phyloP scores from a whole-genome alignment of 306 rosid genomes.

The Cucurbita pepo region DNA sequence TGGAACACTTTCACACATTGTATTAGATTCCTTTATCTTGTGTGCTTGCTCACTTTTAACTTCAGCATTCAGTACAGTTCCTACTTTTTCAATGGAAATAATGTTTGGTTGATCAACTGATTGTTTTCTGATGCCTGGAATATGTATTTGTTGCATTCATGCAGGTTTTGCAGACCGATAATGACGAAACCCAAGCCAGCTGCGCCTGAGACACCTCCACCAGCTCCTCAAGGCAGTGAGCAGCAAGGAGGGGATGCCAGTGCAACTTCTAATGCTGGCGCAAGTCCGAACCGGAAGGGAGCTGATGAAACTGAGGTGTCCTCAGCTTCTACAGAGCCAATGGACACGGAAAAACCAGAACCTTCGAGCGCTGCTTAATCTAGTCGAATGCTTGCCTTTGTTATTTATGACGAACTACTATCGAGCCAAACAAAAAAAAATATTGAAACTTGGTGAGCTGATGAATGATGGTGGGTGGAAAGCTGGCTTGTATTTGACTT shows the following conservation, averaged over 20 bases:
- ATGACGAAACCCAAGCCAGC: conserved; percentile 81
- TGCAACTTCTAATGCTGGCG: conserved; percentile 3
- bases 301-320: conserved; percentile 31
- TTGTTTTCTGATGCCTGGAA: too few species aligned
- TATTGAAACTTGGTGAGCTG: background rate
- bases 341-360: conserved; percentile 69
- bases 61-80: too few species aligned
- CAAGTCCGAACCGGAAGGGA: conserved; percentile 11
- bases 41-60: too few species aligned
- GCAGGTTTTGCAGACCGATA: conserved; percentile 65
- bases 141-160: too few species aligned
- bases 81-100: too few species aligned
- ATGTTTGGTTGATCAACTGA: too few species aligned
- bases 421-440: background rate
- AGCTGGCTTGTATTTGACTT: conserved; percentile 2
- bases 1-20: too few species aligned
- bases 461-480: background rate
- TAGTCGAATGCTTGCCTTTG: background rate
- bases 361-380: conserved; percentile 30
- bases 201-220: conserved; percentile 43
- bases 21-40: too few species aligned
- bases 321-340: conserved; percentile 12
- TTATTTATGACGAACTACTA: conserved; percentile 1
- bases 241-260: conserved; percentile 29
- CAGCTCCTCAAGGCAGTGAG: conserved; percentile 30